These are phyloP conservation scores for Rhizoctonia solani DNA, from an alignment of 1,284 basidiomycete genomes.

Conservation along the genomic window DNA sequence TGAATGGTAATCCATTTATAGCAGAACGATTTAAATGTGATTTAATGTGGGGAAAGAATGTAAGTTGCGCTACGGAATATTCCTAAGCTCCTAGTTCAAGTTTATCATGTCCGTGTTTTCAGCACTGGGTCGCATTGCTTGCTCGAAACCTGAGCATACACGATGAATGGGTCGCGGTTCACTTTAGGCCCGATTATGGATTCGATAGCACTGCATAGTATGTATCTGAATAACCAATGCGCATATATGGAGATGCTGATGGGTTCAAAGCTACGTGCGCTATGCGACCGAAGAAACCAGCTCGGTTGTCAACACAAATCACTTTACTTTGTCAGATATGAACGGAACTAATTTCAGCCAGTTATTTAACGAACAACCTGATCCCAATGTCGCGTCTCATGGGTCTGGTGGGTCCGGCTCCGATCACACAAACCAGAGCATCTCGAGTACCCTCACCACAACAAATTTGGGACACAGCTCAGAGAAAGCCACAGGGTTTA, in stretches of 20 bases:
- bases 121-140: constrained; percentile 10
- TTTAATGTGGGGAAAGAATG: constrained; percentile 26
- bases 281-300: not conserved
- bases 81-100: no score
- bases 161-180: not conserved
- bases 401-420: constrained; percentile 1
- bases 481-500: no score
- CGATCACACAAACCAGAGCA: not conserved
- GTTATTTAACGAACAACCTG: not conserved
- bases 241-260: constrained; percentile 10
- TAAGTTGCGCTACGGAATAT: not conserved
- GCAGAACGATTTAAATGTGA: not conserved
- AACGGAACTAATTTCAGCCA: constrained; percentile 7
- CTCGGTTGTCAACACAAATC: not conserved
- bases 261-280: not conserved
- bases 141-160: not conserved
- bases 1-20: not conserved
- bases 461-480: no score
- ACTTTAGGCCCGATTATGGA: constrained; percentile 13
- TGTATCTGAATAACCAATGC: not conserved
- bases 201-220: constrained; percentile 22
- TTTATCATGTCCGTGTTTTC: not conserved
- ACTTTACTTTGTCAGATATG: constrained; percentile 10
- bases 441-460: not conserved
- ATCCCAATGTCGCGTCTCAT: not conserved